Conservation (phyloP, 345 rosid genomes). For the Ricinus communis region DNA sequence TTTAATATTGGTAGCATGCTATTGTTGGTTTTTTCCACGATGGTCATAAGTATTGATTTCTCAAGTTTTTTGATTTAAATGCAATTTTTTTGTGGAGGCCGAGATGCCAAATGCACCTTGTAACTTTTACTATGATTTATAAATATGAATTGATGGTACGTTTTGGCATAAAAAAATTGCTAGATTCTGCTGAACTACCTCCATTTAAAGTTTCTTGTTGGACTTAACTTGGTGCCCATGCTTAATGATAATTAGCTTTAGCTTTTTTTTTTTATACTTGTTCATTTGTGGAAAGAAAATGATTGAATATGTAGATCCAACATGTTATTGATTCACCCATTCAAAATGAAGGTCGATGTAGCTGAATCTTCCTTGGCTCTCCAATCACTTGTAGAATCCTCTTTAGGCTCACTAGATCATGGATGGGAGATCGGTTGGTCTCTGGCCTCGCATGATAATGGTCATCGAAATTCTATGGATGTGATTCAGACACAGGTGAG, state of each 20-base stretch:
- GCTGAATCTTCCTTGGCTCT: slow-evolving; percentile 69
- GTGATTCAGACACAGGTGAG: slow-evolving; percentile 39
- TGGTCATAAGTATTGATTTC: neutral
- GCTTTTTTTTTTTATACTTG: neutral
- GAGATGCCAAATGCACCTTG: neutral
- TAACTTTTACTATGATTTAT: neutral
- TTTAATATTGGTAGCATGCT: neutral
- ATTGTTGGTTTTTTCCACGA: neutral
- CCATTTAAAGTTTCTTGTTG: neutral
- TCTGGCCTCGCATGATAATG: slow-evolving; percentile 49
- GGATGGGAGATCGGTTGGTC: slow-evolving; percentile 99
- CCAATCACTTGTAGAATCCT: slow-evolving; percentile 70
- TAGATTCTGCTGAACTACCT: neutral
- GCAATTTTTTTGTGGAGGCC: neutral
- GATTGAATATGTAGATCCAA: neutral
- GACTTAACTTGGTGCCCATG: neutral
- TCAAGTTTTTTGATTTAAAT: neutral
- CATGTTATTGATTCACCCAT: slow-evolving; percentile 26
- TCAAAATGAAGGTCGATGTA: slow-evolving; percentile 71
- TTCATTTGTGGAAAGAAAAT: neutral
- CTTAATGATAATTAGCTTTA: neutral
- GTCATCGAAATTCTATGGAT: slow-evolving; percentile 37
- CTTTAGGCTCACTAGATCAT: slow-evolving; percentile 59
- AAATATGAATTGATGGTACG: neutral
- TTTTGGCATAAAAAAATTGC: neutral